Evolutionary conservation across 371 early-diverging fungal species (phyloP).

Genomic region (Apophysomyces trapeziformis): DNA sequence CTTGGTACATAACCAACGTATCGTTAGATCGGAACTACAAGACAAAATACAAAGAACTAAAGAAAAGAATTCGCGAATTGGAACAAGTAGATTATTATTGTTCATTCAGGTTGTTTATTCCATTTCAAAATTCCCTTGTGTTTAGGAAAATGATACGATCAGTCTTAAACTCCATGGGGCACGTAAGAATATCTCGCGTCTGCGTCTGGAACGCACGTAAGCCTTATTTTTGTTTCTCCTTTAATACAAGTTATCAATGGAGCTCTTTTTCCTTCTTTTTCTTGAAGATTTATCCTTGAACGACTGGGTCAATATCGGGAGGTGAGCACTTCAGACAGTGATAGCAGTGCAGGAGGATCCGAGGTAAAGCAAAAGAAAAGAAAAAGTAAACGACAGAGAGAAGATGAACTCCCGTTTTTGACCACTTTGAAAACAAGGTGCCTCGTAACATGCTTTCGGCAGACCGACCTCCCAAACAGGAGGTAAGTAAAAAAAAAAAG

Average conservation of each 20-base stretch:
- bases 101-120: neutral
- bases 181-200: neutral
- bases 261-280: neutral
- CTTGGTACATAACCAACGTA: neutral
- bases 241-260: neutral
- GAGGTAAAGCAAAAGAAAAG: conserved; percentile 6
- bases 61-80: conserved; percentile 5
- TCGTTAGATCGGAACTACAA: neutral
- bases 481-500: neutral
- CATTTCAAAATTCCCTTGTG: neutral
- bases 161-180: neutral
- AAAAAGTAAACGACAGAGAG: neutral
- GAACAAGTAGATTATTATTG: neutral
- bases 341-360: neutral
- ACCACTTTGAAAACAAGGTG: neutral
- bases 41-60: neutral
- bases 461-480: neutral
- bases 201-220: conserved; percentile 5
- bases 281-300: neutral
- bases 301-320: neutral
- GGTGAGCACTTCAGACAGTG: neutral
- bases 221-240: neutral
- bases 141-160: neutral
- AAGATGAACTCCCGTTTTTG: no score
- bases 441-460: neutral